Evolutionary conservation across 768 basidiomycete genomes (phyloP).

Genomic region (Strobilomyces echinocephalus): DNA sequence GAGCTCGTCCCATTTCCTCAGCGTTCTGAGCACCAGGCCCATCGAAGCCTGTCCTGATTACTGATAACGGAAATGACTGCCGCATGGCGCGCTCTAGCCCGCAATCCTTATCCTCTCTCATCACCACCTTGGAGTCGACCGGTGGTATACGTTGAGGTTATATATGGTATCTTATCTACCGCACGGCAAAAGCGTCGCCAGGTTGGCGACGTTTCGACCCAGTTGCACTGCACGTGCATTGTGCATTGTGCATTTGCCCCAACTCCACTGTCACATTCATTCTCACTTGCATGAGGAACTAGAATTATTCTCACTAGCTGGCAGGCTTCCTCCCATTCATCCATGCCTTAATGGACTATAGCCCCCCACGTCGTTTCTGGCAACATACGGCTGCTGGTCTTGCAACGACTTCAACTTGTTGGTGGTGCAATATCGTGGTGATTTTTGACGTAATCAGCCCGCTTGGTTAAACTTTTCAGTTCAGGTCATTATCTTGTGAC

Average conservation of each 20-base stretch:
- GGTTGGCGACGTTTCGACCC: background rate
- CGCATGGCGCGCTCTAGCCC: constrained; percentile 9
- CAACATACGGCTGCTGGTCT: background rate
- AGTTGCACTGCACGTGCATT: background rate
- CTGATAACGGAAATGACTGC: constrained; percentile 27
- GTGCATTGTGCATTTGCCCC: background rate
- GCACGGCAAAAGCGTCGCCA: background rate
- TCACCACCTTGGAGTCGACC: background rate
- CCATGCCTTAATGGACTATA: no score
- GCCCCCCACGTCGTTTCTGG: background rate
- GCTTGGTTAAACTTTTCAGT: no score
- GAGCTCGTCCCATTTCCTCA: background rate
- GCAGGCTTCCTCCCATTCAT: no score
- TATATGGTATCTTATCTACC: background rate
- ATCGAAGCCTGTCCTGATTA: constrained; percentile 2
- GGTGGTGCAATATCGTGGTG: no score
- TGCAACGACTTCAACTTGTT: background rate
- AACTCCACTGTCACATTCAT: background rate
- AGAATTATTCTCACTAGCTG: no score
- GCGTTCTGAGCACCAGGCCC: background rate
- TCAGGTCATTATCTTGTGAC: background rate
- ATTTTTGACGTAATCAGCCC: no score
- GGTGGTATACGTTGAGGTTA: background rate
- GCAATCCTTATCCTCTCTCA: background rate
- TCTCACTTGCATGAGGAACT: background rate